Base-by-base conservation (phyloP, 2,329 filamentous ascomycete species). In the Neospermospora avenae region DNA sequence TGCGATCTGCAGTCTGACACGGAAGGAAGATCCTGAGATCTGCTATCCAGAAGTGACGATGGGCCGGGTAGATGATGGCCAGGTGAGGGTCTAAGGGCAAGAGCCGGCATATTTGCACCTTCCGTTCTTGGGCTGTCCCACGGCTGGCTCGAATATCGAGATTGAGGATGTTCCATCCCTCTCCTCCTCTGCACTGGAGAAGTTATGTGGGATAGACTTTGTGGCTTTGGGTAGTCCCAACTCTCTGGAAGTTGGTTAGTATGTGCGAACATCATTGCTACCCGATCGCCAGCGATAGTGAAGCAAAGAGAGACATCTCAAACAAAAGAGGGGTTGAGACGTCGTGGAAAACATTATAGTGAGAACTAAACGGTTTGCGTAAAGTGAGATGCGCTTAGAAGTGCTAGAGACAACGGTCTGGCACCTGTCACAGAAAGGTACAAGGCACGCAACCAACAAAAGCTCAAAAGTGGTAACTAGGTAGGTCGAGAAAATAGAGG, bases 131-230 rank as follows among this genome's bases (percentile, higher is more conserved):
- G 24, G 18, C 48, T 51, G 35, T 51, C 48, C 48, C 48, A 51
- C 48, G 56, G 31, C 35, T 55, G 60, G 28, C 41, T 46, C 54
- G 58, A 53, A 45, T 58, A 62, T 45, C 51, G 52, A 54, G 60
- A 62, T 49, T 58, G 48, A 14, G 58, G 51, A 20, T 61, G 58
- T 60, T 59, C 59, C 64, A 68, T 68, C 25, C 61, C 60, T 60
- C 35, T 31, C 18, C 45, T 46, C 18, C 49, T 31, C 7, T 16
- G 2, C 7, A 35, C 10, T n/a, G 51, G 11, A 41, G 22, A n/a
- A 35, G 37, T 51, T 20, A 35, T 31, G 20, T 22, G 45, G 41
- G 34, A 49, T 25, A 22, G 22, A 42, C 16, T 18, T 16, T 41
- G 24, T 49, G 22, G n/a, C 5, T 39, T 42, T 45, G 41, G 14